A percentile compares a stretch with the other conserved stretches of the same genome.
Conservation (phyloP, 352 stramenopile genomes). For the Globisporangium uncinulatum region DNA sequence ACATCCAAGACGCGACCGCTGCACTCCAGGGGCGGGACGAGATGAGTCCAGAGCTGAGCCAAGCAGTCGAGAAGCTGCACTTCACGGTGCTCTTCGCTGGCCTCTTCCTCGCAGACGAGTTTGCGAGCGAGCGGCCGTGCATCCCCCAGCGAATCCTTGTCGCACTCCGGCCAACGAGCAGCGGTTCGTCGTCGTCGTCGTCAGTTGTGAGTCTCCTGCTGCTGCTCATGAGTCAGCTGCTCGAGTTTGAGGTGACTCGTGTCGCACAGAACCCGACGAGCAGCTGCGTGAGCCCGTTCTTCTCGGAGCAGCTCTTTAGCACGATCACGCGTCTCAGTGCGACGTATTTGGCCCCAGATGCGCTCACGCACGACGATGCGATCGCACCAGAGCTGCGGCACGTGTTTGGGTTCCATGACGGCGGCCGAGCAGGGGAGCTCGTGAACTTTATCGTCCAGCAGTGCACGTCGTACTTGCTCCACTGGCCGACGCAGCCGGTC, state of each 20-base stretch:
- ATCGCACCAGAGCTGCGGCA: slow-evolving; percentile 46
- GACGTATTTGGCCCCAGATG: slow-evolving; percentile 63
- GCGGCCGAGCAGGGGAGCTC: slow-evolving; percentile 45
- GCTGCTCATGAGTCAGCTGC: slow-evolving; percentile 60
- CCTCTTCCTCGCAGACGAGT: slow-evolving; percentile 77
- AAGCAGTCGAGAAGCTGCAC: slow-evolving; percentile 76
- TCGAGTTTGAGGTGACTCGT: slow-evolving; percentile 62
- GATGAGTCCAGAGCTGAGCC: slow-evolving; percentile 50
- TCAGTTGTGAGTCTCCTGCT: slow-evolving; percentile 56
- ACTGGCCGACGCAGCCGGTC: slow-evolving; percentile 78
- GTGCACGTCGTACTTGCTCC: slow-evolving; percentile 59
- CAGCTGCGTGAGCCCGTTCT: slow-evolving; percentile 63
- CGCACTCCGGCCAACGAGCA: slow-evolving; percentile 18
- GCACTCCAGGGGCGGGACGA: slow-evolving; percentile 40
- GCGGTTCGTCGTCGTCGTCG: slow-evolving; percentile 12
- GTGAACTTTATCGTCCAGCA: slow-evolving; percentile 71
- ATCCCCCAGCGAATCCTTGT: slow-evolving; percentile 57
- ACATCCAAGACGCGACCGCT: slow-evolving; percentile 34
- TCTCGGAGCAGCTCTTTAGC: slow-evolving; percentile 68
- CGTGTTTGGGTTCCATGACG: slow-evolving; percentile 58
- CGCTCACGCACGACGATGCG: slow-evolving; percentile 28
- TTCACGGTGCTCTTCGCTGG: slow-evolving; percentile 76
- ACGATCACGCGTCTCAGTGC: slow-evolving; percentile 70
- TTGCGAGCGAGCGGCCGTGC: slow-evolving; percentile 58
- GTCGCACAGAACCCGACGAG: slow-evolving; percentile 54